Conservation (phyloP, 2,329 filamentous ascomycete species). For the Alternaria triticina region DNA sequence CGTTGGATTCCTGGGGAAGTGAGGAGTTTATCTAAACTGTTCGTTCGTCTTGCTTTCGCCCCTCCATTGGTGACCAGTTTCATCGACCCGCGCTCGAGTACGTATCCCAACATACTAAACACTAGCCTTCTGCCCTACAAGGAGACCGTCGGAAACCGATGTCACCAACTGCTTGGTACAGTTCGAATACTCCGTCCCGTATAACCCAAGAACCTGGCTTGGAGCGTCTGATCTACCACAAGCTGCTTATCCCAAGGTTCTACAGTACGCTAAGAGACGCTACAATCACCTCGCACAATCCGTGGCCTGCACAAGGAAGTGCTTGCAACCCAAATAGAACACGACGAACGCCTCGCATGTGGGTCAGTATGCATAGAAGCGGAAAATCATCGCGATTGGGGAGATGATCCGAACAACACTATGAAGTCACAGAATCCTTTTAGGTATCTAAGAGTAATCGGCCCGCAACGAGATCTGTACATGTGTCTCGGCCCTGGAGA, state of each 20-base stretch:
- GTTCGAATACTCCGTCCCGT: not conserved
- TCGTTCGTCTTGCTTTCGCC: not conserved
- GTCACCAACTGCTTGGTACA: constrained; percentile 1
- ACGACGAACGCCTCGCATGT: not conserved
- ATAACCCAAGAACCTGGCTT: constrained; percentile 9
- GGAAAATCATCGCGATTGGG: not conserved
- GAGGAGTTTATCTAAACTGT: not conserved
- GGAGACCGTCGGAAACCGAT: not conserved
- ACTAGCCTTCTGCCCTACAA: not conserved
- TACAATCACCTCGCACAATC: not conserved
- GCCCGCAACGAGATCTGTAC: not conserved
- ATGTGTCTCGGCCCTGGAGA: not conserved
- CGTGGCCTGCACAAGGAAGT: not conserved
- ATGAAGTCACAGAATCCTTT: not conserved
- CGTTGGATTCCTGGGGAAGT: not conserved
- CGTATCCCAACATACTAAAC: not conserved
- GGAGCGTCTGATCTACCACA: not conserved
- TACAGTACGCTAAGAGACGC: not conserved
- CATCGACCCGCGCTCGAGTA: not conserved
- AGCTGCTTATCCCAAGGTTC: not conserved
- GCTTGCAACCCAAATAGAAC: not conserved
- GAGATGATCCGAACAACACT: not conserved
- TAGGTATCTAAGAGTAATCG: not conserved
- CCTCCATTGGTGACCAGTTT: not conserved
- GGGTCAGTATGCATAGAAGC: not conserved